phyloP scores from a whole-genome alignment of 2,329 filamentous ascomycete genomes.

The Huntiella bhutanensis region DNA sequence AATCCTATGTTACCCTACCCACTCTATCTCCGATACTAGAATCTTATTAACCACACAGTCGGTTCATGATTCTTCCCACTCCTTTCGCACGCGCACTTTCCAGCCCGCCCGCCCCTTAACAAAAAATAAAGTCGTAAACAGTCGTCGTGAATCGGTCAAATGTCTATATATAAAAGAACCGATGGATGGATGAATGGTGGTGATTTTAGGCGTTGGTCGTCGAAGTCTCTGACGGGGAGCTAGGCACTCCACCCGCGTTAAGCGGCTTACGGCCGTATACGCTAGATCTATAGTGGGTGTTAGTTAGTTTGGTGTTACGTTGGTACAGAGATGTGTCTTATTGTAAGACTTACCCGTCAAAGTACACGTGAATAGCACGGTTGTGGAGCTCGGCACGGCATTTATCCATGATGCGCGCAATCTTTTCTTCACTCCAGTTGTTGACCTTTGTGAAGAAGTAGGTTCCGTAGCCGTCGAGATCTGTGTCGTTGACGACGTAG shows the following conservation, averaged over 20 bases:
- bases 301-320: neutral
- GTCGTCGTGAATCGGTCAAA: neutral
- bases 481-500: slow-evolving; percentile 18
- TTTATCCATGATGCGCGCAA: slow-evolving; percentile 18
- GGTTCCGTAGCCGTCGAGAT: slow-evolving; percentile 20
- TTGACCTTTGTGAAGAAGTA: slow-evolving; percentile 21
- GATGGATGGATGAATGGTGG: neutral
- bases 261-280: slow-evolving; percentile 8
- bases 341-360: slow-evolving; percentile 19
- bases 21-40: too few species aligned
- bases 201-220: slow-evolving; percentile 1
- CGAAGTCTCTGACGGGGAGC: neutral
- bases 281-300: neutral
- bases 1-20: too few species aligned
- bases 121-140: neutral
- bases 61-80: too few species aligned
- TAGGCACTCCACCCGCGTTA: neutral
- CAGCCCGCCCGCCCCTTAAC: too few species aligned
- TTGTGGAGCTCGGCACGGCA: slow-evolving; percentile 20
- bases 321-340: neutral
- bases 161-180: neutral
- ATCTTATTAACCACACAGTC: too few species aligned
- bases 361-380: slow-evolving; percentile 20
- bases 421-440: slow-evolving; percentile 19
- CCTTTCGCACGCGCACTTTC: too few species aligned